phyloP scores from a whole-genome alignment of 1,284 basidiomycete species.

The Ganoderma sp. region DNA sequence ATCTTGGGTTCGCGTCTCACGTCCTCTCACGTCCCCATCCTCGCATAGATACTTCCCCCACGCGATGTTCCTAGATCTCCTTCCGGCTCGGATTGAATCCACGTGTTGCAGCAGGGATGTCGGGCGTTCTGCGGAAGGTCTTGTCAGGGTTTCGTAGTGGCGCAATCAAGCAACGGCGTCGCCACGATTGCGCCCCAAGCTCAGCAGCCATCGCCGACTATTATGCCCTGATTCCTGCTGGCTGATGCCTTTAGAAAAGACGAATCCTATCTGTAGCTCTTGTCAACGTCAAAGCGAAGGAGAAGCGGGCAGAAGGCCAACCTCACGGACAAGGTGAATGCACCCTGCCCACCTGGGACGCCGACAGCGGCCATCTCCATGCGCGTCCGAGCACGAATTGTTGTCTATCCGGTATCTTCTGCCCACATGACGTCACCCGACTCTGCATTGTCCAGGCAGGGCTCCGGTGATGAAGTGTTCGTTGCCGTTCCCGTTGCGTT shows the following conservation, averaged over 20 bases:
- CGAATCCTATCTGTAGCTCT: not conserved
- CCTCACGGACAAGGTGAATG: not conserved
- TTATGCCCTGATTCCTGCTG: not conserved
- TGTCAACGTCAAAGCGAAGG: not conserved
- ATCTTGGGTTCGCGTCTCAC: conserved; percentile 19
- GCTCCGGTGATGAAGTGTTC: not conserved
- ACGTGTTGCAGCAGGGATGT: not conserved
- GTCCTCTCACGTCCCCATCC: conserved; percentile 16
- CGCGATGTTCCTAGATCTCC: not conserved
- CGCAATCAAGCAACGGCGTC: not conserved
- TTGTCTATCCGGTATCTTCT: not conserved
- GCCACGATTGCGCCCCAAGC: not conserved
- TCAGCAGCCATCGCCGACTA: not conserved
- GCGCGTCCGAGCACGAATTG: not conserved
- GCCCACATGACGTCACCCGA: not conserved
- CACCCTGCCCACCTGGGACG: not conserved
- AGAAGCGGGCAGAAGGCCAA: not conserved
- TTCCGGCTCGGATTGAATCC: not conserved
- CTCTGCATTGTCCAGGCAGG: not conserved
- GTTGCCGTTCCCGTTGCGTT: conserved; percentile 2
- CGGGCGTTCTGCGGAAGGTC: not conserved
- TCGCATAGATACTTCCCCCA: not conserved
- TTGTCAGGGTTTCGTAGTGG: not conserved
- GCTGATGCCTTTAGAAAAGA: not conserved
- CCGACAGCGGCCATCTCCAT: not conserved